Evolutionary conservation across 176 grass and related monocot genomes (phyloP), one percentile per base, ranked within the genome.

Genomic region (Carex cristatella): DNA sequence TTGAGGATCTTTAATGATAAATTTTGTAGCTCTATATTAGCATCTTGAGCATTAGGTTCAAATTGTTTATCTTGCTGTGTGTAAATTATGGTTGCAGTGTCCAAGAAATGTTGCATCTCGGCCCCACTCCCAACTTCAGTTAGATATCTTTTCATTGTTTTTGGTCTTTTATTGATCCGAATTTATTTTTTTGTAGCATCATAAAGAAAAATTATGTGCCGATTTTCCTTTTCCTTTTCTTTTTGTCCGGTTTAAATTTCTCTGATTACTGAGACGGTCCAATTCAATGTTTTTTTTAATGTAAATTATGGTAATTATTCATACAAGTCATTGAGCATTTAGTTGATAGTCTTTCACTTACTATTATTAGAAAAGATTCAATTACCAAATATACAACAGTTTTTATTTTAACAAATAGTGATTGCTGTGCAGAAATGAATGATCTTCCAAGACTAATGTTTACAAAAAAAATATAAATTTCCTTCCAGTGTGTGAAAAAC

Each of bases 1-100:
- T 55, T 55, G 2, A 35, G 46, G 13, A 58, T 56, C 5, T 58
- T 57, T 56, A 53, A 79, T 57, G 74, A 35, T 79, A 79, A 79
- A 79, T 79, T 79, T 58, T 79, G 74, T 58, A 79, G 48, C 51
- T 53, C 18, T 12, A 53, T 74, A 28, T 51, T 74, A 19, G 70
- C 44, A 74, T 74, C 70, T 79, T 33, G 46, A 33, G 13, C 74
- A 16, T 49, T 78, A 78, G 74, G 74, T 55, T 78, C 74, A 78
- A 18, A 51, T 74, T 74, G 18, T 4, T 78, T 51, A 48, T 74
- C 70, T 51, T 51, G 11, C 49, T 57, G 23, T 57, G 51, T 78
- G 38, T 40, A 40, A 58, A 78, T 78, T 55, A 78, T 78, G 28
- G 74, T 23, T 78, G 74, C 51, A 57, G 15, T 11, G 30, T 2